Evolutionary conservation across 2,329 filamentous ascomycete species (phyloP), one percentile per base, ranked within the genome.

Genomic region (Fusarium coicis): DNA sequence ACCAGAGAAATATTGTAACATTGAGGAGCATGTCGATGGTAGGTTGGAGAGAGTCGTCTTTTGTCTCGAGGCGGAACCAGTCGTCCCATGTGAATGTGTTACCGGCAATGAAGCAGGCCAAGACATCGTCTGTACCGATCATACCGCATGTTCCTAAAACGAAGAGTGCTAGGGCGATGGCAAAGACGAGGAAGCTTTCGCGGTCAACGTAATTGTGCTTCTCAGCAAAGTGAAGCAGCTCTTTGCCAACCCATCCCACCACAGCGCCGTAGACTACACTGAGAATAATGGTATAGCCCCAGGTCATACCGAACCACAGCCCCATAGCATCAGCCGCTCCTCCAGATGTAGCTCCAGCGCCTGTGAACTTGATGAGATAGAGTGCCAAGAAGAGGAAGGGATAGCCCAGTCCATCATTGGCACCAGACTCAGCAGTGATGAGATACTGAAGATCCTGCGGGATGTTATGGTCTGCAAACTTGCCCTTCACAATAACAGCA

Each of bases 21-120:
- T 98, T 98, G 64, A 98, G 91, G 4, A 98, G 87, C 94, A 97
- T 97, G 80, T 98, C 95, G 50, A 98, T 93, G 0, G 95, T 97
- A 0, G 95, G 95, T 79, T 98, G 95, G n/a, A 98, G 87, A 4
- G 93, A 95, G 78, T 98, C 96, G 75, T 97, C 95, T 76, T 92
- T 85, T 0, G 95, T 98, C 81, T 97, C 93, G 2, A 96, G 85
- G 1, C 95, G 92, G 82, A 97, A 98, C 94, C 94, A 97, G 82
- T 97, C 94, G 79, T 97, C 95, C 91, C 94, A 96, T 0, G 94
- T 97, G 75, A 98, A 97, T 2, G 89, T 90, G 78, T 97, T 97
- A 4, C 95, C 95, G 5, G 95, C 95, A 75, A 97, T 92, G 79
- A 98, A 98, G 83, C 94, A 97, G 4, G 95, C 95, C 11, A 98